These are phyloP conservation scores for Agaricus sinodeliciosus DNA, from an alignment of 768 basidiomycete species.

Conservation along the genomic window DNA sequence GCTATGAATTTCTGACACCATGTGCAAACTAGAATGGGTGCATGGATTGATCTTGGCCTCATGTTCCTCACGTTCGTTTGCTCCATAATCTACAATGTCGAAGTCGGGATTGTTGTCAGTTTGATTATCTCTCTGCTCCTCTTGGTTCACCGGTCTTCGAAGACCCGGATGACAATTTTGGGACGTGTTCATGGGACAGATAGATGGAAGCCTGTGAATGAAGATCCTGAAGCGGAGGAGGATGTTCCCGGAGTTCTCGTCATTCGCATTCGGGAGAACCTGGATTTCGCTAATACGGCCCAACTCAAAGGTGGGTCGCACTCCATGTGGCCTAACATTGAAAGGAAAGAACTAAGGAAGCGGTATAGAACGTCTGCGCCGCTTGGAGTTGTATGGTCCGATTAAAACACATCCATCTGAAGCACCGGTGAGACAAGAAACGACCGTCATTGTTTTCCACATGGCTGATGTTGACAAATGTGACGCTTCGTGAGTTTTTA, in stretches of 20 bases:
- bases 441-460: slow-evolving; percentile 83
- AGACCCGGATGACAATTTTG: slow-evolving; percentile 85
- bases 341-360: background rate
- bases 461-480: slow-evolving; percentile 86
- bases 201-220: slow-evolving; percentile 85
- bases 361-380: slow-evolving; percentile 60
- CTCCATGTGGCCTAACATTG: background rate
- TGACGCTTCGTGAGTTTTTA: slow-evolving; percentile 77
- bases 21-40: slow-evolving; percentile 54
- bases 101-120: slow-evolving; percentile 88
- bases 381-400: slow-evolving; percentile 85
- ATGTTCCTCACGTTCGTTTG: slow-evolving; percentile 86
- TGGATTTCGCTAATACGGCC: slow-evolving; percentile 95
- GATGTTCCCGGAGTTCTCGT: slow-evolving; percentile 79
- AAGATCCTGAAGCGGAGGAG: slow-evolving; percentile 80
- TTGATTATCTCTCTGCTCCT: slow-evolving; percentile 83
- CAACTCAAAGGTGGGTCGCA: slow-evolving; percentile 71
- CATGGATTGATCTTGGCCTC: slow-evolving; percentile 86
- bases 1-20: background rate
- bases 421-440: slow-evolving; percentile 66
- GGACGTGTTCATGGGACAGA: slow-evolving; percentile 87
- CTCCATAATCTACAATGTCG: slow-evolving; percentile 86
- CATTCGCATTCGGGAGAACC: slow-evolving; percentile 80
- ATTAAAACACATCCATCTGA: slow-evolving; percentile 84
- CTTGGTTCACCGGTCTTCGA: slow-evolving; percentile 86